Evolutionary conservation across 257 asterid genomes (phyloP).

Genomic region (Scutellaria baicalensis): DNA sequence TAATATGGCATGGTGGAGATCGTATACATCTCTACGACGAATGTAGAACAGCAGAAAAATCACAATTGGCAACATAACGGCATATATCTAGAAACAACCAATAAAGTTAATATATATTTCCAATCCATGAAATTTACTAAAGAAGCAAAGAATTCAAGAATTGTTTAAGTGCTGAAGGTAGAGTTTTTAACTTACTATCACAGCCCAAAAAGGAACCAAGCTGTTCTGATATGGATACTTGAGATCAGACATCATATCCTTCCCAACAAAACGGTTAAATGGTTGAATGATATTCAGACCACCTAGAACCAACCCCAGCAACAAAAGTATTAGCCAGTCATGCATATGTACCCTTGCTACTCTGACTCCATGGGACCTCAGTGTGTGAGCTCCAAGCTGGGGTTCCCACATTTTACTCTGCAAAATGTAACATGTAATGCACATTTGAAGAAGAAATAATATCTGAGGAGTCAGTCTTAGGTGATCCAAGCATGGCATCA

Average conservation of each 20-base stretch:
- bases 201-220: constrained; percentile 69
- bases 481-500: neutral
- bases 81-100: constrained; percentile 35
- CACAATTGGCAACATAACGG: constrained; percentile 52
- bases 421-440: constrained; percentile 13
- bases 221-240: constrained; percentile 56
- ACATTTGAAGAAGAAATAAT: neutral
- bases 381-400: constrained; percentile 52
- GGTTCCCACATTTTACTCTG: constrained; percentile 54
- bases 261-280: constrained; percentile 74
- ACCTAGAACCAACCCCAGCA: constrained; percentile 33
- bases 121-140: neutral
- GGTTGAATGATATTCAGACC: constrained; percentile 56
- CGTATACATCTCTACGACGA: constrained; percentile 68
- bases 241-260: constrained; percentile 85
- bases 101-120: constrained; percentile 10
- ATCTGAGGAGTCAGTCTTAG: neutral
- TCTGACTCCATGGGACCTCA: constrained; percentile 66
- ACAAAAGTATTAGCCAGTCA: constrained; percentile 77
- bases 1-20: constrained; percentile 75
- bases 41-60: constrained; percentile 59
- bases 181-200: constrained; percentile 48
- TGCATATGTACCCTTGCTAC: constrained; percentile 62
- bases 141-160: neutral
- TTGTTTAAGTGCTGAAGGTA: neutral